Conservation (phyloP, 768 basidiomycete species). For the Mrakia hoshinonis region DNA sequence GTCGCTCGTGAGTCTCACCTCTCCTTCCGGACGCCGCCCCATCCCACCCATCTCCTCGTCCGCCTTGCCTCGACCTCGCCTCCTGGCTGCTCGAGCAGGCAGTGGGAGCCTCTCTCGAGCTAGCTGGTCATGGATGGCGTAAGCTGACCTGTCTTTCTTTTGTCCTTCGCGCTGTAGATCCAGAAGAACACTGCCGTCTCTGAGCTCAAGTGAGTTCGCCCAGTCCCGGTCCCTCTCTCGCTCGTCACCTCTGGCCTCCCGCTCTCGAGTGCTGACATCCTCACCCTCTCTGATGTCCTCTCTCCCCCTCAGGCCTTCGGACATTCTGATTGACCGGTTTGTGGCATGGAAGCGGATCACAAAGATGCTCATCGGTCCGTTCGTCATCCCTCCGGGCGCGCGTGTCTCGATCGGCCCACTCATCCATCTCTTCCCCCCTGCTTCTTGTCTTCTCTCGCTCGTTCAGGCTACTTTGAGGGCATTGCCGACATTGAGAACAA, state of each 20-base stretch:
- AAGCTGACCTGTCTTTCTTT: background rate
- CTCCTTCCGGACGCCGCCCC: background rate
- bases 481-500: slow-evolving; percentile 84
- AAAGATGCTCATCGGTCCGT: slow-evolving; percentile 67
- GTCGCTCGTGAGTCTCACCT: slow-evolving; percentile 49
- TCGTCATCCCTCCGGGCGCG: background rate
- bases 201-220: slow-evolving; percentile 52
- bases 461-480: slow-evolving; percentile 57
- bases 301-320: slow-evolving; percentile 52
- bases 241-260: background rate
- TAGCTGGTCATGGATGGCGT: background rate
- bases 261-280: background rate
- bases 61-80: background rate
- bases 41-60: background rate
- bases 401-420: background rate
- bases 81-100: no score
- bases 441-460: background rate
- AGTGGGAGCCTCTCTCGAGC: no score
- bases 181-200: slow-evolving; percentile 86
- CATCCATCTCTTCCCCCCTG: background rate
- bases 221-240: background rate
- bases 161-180: slow-evolving; percentile 45
- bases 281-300: background rate
- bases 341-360: slow-evolving; percentile 82
- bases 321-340: slow-evolving; percentile 81